Percentiles rank a stretch among this genome's conserved stretches.
phyloP scores from a whole-genome alignment of 176 grass and related monocot genomes.

The Phragmites australis region DNA sequence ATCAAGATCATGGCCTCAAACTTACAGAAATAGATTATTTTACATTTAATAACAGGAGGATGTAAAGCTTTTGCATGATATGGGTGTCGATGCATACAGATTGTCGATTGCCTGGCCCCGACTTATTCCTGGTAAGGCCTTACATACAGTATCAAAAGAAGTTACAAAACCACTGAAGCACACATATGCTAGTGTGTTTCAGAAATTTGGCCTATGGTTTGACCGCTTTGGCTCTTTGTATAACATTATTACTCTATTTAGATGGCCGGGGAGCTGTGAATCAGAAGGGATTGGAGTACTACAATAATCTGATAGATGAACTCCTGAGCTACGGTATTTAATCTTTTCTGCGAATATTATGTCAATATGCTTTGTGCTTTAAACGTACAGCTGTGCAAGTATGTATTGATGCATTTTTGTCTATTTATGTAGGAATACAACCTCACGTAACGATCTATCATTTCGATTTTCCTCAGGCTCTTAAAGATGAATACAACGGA shows the following conservation, averaged over 20 bases:
- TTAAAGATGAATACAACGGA: slow-evolving; percentile 75
- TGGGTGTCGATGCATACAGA: slow-evolving; percentile 84
- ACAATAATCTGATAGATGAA: slow-evolving; percentile 91
- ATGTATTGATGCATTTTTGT: slow-evolving; percentile 9
- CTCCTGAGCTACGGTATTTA: slow-evolving; percentile 65
- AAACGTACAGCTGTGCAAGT: background rate
- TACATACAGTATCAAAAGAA: background rate
- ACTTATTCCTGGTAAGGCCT: slow-evolving; percentile 69
- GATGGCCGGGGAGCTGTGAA: slow-evolving; percentile 89
- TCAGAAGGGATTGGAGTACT: slow-evolving; percentile 76
- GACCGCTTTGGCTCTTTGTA: background rate
- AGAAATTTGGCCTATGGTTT: background rate
- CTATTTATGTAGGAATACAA: slow-evolving; percentile 65
- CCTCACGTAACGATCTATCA: slow-evolving; percentile 86
- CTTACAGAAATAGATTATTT: background rate
- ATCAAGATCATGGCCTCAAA: background rate
- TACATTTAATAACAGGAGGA: slow-evolving; percentile 58
- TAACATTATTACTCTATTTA: slow-evolving; percentile 34
- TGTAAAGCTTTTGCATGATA: slow-evolving; percentile 81
- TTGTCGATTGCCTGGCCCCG: slow-evolving; percentile 87
- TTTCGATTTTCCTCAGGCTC: slow-evolving; percentile 89
- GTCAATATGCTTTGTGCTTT: background rate
- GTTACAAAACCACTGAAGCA: background rate
- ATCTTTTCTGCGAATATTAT: background rate
- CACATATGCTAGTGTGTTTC: background rate